Conservation (phyloP, 768 basidiomycete species). For the Amanita phalloides region DNA sequence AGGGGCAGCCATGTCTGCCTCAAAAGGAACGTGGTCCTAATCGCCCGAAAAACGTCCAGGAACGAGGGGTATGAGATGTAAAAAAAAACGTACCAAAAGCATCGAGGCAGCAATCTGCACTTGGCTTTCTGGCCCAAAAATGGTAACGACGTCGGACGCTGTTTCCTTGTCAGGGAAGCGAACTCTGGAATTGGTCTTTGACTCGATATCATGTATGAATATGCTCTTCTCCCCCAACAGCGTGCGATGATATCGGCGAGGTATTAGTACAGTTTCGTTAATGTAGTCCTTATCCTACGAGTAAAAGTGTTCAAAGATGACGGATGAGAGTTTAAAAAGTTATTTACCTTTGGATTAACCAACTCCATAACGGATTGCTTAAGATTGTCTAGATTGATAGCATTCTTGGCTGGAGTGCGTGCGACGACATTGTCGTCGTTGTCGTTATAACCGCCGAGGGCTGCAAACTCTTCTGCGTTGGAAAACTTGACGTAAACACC, state of each 20-base stretch:
- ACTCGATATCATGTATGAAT: conserved; percentile 95
- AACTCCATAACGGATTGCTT: conserved; percentile 97
- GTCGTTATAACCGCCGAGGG: conserved; percentile 89
- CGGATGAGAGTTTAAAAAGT: not conserved
- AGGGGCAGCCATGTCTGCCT: conserved; percentile 89
- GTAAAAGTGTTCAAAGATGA: conserved; percentile 1
- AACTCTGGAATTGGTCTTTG: conserved; percentile 89
- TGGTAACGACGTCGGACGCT: conserved; percentile 91
- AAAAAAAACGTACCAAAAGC: conserved; percentile 57
- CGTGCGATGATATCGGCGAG: conserved; percentile 90
- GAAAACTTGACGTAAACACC: conserved; percentile 99
- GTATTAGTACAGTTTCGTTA: conserved; percentile 87
- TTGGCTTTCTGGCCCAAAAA: conserved; percentile 95
- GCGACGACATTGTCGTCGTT: conserved; percentile 99
- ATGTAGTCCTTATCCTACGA: conserved; percentile 92
- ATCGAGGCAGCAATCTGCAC: conserved; percentile 95
- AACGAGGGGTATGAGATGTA: not conserved
- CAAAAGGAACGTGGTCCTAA: conserved; percentile 93
- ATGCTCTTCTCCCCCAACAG: conserved; percentile 93
- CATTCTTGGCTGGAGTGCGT: conserved; percentile 97
- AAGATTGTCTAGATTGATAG: conserved; percentile 86
- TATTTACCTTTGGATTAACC: conserved; percentile 83
- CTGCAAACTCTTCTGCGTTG: conserved; percentile 94
- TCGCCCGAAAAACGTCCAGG: conserved; percentile 4
- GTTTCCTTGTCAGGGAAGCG: conserved; percentile 90